Percentiles rank a stretch among this genome's conserved stretches.
Conservation (phyloP, 345 rosid genomes). For the Noccaea bulbosa region DNA sequence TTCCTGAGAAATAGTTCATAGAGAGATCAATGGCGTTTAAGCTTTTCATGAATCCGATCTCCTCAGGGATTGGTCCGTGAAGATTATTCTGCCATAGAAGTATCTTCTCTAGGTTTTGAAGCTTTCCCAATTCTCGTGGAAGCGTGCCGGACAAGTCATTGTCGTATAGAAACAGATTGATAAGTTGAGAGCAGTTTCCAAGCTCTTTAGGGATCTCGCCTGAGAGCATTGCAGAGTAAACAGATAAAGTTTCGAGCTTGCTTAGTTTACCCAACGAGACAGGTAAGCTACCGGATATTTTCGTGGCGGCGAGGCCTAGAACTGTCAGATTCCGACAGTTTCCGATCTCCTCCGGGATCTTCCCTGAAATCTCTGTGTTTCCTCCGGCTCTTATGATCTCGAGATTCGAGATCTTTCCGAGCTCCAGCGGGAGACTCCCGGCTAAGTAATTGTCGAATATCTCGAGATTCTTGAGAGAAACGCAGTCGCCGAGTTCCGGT, state of each 20-base stretch:
- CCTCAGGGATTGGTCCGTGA: slow-evolving; percentile 68
- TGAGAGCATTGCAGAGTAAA: slow-evolving; percentile 68
- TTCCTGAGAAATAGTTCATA: slow-evolving; percentile 73
- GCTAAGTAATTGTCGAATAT: slow-evolving; percentile 67
- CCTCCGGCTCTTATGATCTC: slow-evolving; percentile 76
- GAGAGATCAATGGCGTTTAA: slow-evolving; percentile 74
- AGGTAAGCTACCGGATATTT: slow-evolving; percentile 73
- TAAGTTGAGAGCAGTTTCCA: slow-evolving; percentile 74
- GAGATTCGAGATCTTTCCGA: slow-evolving; percentile 61
- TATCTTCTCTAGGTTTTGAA: slow-evolving; percentile 60
- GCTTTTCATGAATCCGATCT: slow-evolving; percentile 73
- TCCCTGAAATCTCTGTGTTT: slow-evolving; percentile 72
- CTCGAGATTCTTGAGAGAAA: slow-evolving; percentile 59
- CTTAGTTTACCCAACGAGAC: slow-evolving; percentile 68
- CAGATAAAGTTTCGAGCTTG: slow-evolving; percentile 64
- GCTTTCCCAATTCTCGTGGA: slow-evolving; percentile 64
- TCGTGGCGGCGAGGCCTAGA: slow-evolving; percentile 79
- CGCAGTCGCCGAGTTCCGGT: slow-evolving; percentile 63
- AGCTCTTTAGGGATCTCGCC: slow-evolving; percentile 72
- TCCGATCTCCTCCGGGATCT: slow-evolving; percentile 74
- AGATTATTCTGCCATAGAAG: slow-evolving; percentile 79
- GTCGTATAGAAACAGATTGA: slow-evolving; percentile 69
- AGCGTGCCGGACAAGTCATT: slow-evolving; percentile 72
- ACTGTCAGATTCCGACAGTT: slow-evolving; percentile 61
- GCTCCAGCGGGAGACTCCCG: slow-evolving; percentile 60